Percentiles rank a stretch among this genome's conserved stretches.
Evolutionary conservation across 176 grass and related monocot genomes (phyloP).

Genomic region (Ensete glaucum): DNA sequence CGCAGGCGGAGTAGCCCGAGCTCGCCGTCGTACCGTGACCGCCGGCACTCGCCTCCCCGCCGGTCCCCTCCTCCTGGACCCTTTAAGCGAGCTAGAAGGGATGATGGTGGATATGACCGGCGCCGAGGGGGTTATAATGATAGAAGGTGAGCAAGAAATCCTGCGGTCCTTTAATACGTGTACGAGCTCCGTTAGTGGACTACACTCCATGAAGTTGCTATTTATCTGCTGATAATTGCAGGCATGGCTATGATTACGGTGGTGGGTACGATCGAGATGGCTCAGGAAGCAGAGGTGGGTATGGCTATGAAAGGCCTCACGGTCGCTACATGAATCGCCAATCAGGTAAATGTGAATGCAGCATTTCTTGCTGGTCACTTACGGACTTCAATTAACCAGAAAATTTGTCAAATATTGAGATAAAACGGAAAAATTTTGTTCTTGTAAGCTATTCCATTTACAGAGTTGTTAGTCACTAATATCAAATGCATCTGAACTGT

Average conservation of each 20-base stretch:
- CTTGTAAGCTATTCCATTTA: no score
- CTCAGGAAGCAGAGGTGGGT: conserved; percentile 8
- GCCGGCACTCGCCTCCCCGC: conserved; percentile 8
- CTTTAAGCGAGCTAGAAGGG: conserved; percentile 9
- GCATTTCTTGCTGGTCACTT: not conserved
- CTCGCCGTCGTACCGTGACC: conserved; percentile 45
- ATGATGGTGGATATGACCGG: conserved; percentile 20
- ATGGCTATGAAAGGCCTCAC: conserved; percentile 14
- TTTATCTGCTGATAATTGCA: not conserved
- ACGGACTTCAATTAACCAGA: not conserved
- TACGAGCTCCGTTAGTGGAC: no score
- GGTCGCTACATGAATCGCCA: conserved; percentile 15
- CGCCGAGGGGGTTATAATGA: conserved; percentile 16
- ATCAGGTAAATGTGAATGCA: conserved; percentile 7
- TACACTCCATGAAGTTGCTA: not conserved
- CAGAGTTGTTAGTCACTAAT: no score
- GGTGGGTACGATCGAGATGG: conserved; percentile 14
- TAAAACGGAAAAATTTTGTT: no score
- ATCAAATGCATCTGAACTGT: no score
- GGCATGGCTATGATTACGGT: conserved; percentile 18
- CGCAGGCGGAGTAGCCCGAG: conserved; percentile 31
- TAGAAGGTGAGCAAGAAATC: not conserved
- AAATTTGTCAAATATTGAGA: not conserved
- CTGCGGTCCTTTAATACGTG: not conserved
- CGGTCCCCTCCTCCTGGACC: conserved; percentile 14